Evolutionary conservation across 2,329 filamentous ascomycete species (phyloP).

Genomic region (Neurospora sp.): DNA sequence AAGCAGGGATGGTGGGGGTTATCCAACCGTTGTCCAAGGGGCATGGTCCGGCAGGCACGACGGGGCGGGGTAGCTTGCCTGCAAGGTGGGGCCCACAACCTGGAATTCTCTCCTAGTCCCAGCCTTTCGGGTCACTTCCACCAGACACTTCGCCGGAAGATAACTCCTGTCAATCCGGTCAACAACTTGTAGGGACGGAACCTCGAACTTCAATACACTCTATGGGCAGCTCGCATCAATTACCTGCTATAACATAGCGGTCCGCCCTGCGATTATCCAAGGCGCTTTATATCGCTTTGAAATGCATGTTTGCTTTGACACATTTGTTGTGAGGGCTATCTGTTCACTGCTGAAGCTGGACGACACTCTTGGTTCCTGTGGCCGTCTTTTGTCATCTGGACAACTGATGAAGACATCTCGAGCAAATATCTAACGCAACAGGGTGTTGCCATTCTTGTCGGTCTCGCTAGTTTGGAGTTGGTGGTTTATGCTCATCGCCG

Average conservation of each 20-base stretch:
- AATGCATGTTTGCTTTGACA: neutral
- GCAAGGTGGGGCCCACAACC: neutral
- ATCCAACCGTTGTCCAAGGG: neutral
- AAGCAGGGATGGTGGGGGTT: neutral
- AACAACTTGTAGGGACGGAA: neutral
- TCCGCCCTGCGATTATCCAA: too few species aligned
- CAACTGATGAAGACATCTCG: neutral
- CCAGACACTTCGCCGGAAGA: neutral
- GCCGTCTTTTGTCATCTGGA: neutral
- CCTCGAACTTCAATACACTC: neutral
- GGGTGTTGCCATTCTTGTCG: neutral
- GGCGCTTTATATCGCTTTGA: neutral
- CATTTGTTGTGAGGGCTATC: neutral
- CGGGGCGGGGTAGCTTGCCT: neutral
- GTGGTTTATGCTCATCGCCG: neutral
- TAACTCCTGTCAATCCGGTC: neutral
- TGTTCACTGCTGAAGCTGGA: neutral
- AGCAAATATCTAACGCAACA: neutral
- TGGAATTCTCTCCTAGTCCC: too few species aligned
- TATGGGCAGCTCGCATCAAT: neutral
- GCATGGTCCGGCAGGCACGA: neutral
- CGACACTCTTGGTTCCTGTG: neutral
- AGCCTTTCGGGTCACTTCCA: too few species aligned
- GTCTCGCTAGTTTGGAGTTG: neutral
- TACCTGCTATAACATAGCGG: neutral